These are phyloP conservation scores for Colletotrichum liaoningense DNA, from an alignment of 2,329 filamentous ascomycete species.

Conservation along the genomic window DNA sequence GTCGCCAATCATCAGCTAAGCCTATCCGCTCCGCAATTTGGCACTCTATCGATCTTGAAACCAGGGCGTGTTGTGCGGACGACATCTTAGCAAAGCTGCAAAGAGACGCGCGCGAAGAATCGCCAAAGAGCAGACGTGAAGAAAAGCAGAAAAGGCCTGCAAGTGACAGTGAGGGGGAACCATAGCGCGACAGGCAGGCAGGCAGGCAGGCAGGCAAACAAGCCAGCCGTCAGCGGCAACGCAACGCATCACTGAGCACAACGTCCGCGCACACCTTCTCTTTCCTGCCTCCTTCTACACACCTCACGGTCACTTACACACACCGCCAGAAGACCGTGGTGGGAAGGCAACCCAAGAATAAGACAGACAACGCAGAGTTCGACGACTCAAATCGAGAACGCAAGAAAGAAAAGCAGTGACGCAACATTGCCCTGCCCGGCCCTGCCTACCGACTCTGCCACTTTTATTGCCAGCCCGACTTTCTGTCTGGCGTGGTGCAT, in stretches of 20 bases:
- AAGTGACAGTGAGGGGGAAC: not conserved
- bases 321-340: not conserved
- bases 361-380: not conserved
- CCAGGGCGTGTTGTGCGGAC: not conserved
- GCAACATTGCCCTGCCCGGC: constrained; percentile 4
- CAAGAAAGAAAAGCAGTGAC: not conserved
- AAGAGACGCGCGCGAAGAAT: constrained; percentile 19
- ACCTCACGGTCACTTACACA: not conserved
- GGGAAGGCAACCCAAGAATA: not conserved
- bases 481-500: not conserved
- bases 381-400: not conserved
- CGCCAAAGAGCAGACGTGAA: not conserved
- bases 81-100: constrained; percentile 5
- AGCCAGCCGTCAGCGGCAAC: not conserved
- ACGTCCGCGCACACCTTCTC: not conserved
- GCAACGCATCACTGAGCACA: not conserved
- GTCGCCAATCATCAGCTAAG: constrained; percentile 28
- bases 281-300: not conserved
- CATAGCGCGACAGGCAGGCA: not conserved
- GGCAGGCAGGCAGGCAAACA: constrained; percentile 3
- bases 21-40: constrained; percentile 31
- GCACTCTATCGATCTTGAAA: constrained; percentile 34
- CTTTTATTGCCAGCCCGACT: not conserved
- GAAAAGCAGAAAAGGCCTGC: not conserved
- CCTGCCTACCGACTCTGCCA: constrained; percentile 7